These are phyloP conservation scores for Theileria annulata DNA, from an alignment of 169 alveolate genomes.

Conservation along the genomic window DNA sequence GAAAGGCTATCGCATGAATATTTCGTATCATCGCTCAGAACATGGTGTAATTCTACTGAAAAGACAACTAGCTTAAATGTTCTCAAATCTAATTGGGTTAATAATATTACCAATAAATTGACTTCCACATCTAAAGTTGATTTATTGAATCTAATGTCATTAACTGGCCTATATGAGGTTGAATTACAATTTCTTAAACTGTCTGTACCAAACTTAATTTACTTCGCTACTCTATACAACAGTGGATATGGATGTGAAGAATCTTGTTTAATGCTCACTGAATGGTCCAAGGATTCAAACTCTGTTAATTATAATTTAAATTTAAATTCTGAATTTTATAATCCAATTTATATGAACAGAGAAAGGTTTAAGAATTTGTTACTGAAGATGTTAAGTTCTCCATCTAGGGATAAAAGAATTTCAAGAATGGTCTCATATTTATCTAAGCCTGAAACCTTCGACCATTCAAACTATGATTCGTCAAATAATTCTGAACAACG, in stretches of 20 bases:
- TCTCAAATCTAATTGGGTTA: constrained; percentile 5
- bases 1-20: constrained; percentile 49
- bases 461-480: not conserved
- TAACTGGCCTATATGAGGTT: constrained; percentile 21
- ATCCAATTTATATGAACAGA: constrained; percentile 19
- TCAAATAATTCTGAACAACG: not conserved
- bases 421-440: constrained; percentile 15
- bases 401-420: constrained; percentile 40
- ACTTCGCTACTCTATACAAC: constrained; percentile 35
- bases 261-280: constrained; percentile 15
- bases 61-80: not conserved
- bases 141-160: constrained; percentile 15
- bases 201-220: constrained; percentile 34
- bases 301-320: not conserved
- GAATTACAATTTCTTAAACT: constrained; percentile 57
- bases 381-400: constrained; percentile 35
- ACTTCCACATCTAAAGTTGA: constrained; percentile 1
- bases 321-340: not conserved
- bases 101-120: not conserved
- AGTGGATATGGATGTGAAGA: constrained; percentile 9
- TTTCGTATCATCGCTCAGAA: constrained; percentile 49
- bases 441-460: not conserved
- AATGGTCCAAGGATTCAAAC: constrained; percentile 38
- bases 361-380: constrained; percentile 58
- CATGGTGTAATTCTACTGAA: constrained; percentile 11